Evolutionary conservation across 768 basidiomycete genomes (phyloP).

Genomic region (Chalciporus sphaerocephalus): DNA sequence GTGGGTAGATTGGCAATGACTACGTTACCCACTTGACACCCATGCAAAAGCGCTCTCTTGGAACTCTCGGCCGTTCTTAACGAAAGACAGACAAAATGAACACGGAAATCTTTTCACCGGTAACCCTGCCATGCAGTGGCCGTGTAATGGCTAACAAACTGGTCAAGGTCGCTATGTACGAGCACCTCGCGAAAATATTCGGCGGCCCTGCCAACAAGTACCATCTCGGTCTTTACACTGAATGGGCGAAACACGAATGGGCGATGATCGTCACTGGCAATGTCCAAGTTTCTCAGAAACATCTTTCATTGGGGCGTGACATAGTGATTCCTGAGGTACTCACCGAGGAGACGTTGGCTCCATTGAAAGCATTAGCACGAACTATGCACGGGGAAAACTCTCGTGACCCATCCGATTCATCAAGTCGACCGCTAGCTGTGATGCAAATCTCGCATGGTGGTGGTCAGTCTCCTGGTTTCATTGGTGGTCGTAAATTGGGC

Average conservation of each 20-base stretch:
- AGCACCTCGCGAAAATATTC: constrained; percentile 61
- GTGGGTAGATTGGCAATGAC: no score
- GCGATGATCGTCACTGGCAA: constrained; percentile 90
- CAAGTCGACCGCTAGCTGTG: constrained; percentile 44
- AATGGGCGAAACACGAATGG: constrained; percentile 76
- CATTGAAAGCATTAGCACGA: constrained; percentile 48
- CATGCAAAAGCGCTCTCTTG: no score
- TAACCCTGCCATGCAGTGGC: constrained; percentile 33
- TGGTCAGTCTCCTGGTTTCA: constrained; percentile 72
- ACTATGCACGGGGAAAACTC: constrained; percentile 42
- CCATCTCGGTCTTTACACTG: constrained; percentile 62
- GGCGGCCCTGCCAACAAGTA: constrained; percentile 70
- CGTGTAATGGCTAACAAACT: constrained; percentile 43
- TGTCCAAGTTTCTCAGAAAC: constrained; percentile 58
- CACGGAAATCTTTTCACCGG: constrained; percentile 20
- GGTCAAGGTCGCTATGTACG: constrained; percentile 81
- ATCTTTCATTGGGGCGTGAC: constrained; percentile 71
- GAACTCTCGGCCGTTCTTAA: constrained; percentile 25
- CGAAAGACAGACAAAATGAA: constrained; percentile 11
- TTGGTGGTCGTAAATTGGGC: constrained; percentile 64
- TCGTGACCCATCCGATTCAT: constrained; percentile 8
- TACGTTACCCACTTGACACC: no score
- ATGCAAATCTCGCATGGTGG: constrained; percentile 84
- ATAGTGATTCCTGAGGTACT: constrained; percentile 51
- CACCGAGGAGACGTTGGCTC: constrained; percentile 39